These are phyloP conservation scores for Vigna radiata DNA, from an alignment of 306 rosid genomes.

Conservation along the genomic window DNA sequence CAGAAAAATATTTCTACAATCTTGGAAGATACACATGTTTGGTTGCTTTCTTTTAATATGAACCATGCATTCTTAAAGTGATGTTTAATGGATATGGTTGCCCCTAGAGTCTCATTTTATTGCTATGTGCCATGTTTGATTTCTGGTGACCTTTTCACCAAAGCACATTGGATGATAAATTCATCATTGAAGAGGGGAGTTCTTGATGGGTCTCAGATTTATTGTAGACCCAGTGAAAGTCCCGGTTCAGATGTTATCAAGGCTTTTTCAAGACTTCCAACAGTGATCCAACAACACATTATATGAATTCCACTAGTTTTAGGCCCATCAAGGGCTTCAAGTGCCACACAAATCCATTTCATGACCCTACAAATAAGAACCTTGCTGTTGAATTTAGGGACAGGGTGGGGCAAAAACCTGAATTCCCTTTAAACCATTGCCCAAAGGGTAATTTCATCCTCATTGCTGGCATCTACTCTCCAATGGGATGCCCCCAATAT, in stretches of 20 bases:
- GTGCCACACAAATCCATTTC: constrained; percentile 38
- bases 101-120: constrained; percentile 60
- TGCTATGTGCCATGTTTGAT: constrained; percentile 31
- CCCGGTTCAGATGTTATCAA: constrained; percentile 46
- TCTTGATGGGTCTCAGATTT: constrained; percentile 36
- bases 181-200: constrained; percentile 43
- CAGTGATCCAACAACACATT: constrained; percentile 38
- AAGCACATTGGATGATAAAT: constrained; percentile 44
- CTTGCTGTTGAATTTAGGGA: constrained; percentile 42
- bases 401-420: constrained; percentile 50
- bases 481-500: constrained; percentile 35
- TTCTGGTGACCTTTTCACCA: constrained; percentile 40
- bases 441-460: constrained; percentile 41
- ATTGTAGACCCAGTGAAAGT: constrained; percentile 40
- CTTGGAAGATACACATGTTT: constrained; percentile 60
- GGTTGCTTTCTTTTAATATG: constrained; percentile 69
- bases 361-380: constrained; percentile 49
- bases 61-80: constrained; percentile 71
- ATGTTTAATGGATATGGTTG: constrained; percentile 65
- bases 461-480: constrained; percentile 49
- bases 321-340: constrained; percentile 41
- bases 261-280: constrained; percentile 35
- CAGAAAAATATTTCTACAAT: constrained; percentile 37
- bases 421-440: constrained; percentile 42
- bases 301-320: constrained; percentile 35